These are phyloP conservation scores for Hanseniaspora lachancei DNA, from an alignment of 805 yeast species.

Conservation along the genomic window DNA sequence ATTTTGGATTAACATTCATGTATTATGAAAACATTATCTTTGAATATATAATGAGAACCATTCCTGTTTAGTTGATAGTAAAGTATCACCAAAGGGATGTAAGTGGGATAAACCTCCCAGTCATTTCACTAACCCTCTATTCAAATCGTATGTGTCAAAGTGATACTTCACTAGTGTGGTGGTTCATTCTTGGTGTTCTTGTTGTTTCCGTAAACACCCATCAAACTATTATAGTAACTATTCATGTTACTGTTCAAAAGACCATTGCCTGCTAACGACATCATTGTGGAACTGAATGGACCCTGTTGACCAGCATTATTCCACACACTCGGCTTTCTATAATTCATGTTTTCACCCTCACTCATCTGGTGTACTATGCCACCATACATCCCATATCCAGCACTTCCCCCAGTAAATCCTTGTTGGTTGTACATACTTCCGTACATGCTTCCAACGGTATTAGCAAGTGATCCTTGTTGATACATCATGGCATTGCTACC, in stretches of 20 bases:
- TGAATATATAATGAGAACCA: no score
- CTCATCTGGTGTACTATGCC: not conserved
- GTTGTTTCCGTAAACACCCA: constrained; percentile 4
- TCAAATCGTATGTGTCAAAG: no score
- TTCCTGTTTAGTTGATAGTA: no score
- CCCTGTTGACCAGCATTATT: not conserved
- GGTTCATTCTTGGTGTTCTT: not conserved
- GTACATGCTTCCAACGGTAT: not conserved
- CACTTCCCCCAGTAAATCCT: not conserved
- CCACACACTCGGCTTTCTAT: not conserved
- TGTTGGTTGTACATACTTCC: not conserved
- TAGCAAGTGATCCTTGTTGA: not conserved
- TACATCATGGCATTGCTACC: not conserved
- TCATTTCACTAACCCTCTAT: no score
- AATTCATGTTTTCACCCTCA: not conserved
- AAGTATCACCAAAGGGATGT: no score
- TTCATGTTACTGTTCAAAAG: not conserved
- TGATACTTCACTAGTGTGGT: not conserved
- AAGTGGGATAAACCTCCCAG: no score
- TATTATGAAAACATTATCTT: no score
- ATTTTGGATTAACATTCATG: no score
- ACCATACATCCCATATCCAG: not conserved
- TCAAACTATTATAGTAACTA: not conserved
- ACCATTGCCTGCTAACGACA: not conserved
- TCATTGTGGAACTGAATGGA: not conserved